Evolutionary conservation across 2,329 filamentous ascomycete species (phyloP), one percentile per base, ranked within the genome.

Genomic region (Orbilia blumenaviensis): DNA sequence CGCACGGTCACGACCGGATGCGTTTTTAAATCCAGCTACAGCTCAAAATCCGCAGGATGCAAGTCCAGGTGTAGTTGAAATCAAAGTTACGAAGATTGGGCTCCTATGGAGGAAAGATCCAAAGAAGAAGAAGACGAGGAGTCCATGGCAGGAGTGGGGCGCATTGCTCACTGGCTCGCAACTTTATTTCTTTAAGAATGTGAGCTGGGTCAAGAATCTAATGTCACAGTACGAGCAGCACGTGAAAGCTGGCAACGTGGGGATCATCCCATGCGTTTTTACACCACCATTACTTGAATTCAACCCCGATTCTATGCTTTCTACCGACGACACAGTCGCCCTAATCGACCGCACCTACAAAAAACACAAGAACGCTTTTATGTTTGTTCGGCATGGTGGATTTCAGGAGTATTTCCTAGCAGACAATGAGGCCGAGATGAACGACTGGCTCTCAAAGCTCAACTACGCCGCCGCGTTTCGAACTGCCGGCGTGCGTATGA

Each of bases 121-220:
- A 0, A 97, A 96, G 84, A 97, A 94, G 84, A 94, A 95, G 84
- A 96, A 96, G 83, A 91, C 93, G 0, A 88, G 94, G 46, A 97
- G 94, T 9, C 94, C 95, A 0, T 99, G 95, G 95, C 94, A 97
- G 81, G 95, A 99, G 86, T 99, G 95, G 95, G 95, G 95, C 62
- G 95, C 93, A 23, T 91, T 99, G 72, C 87, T 99, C 29, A 99
- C 95, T 0, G 93, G 94, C n/a, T 96, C 95, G 4, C 94, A 97
- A 81, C 87, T 99, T 6, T 99, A 97, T 82, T 93, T 99, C 83
- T 99, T 98, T 85, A 90, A 92, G 71, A 97, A 98, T 81, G 91
- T 93, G 3, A 87, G 89, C 18, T 99, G 95, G 94, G 89, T 96
- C 34, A 98, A 97, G 83, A 91, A 88, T 72, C 84, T 99, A 78